A percentile compares a stretch with the other conserved stretches of the same genome.
Conservation (phyloP, 2,329 filamentous ascomycete genomes). For the Colletotrichum godetiae region DNA sequence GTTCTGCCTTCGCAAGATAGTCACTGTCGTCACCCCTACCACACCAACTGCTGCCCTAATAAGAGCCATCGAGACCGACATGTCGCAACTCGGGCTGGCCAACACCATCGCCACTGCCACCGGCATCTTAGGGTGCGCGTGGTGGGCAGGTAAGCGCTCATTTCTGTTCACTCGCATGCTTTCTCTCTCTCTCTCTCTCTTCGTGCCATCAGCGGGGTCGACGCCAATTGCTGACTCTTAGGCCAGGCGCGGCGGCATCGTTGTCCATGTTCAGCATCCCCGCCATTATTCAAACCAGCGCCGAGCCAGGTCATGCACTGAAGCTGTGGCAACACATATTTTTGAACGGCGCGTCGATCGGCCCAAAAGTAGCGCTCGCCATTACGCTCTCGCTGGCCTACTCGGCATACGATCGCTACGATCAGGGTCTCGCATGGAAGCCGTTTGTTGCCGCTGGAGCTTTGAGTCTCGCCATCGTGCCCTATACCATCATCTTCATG, state of each 20-base stretch:
- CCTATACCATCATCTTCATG: slow-evolving; percentile 53
- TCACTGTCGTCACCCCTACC: not conserved
- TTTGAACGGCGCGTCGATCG: slow-evolving; percentile 47
- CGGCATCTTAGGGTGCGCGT: slow-evolving; percentile 25
- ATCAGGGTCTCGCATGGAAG: slow-evolving; percentile 45
- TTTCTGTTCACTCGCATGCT: not conserved
- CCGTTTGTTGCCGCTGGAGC: slow-evolving; percentile 46
- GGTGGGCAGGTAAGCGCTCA: slow-evolving; percentile 30
- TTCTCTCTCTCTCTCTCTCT: not conserved
- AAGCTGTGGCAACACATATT: slow-evolving; percentile 52
- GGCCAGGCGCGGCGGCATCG: slow-evolving; percentile 48
- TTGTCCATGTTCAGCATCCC: slow-evolving; percentile 51
- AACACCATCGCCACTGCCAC: slow-evolving; percentile 32
- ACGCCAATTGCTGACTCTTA: slow-evolving; percentile 16
- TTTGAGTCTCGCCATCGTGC: slow-evolving; percentile 51
- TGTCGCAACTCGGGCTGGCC: slow-evolving; percentile 27
- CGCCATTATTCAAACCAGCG: slow-evolving; percentile 40
- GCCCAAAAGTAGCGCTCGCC: slow-evolving; percentile 49
- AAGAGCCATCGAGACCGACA: not conserved
- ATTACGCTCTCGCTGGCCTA: slow-evolving; percentile 49
- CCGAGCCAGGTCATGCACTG: slow-evolving; percentile 44
- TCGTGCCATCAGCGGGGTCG: not conserved
- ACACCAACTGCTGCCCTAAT: not conserved
- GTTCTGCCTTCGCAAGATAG: not conserved
- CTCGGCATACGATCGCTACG: slow-evolving; percentile 47